phyloP scores from a whole-genome alignment of 2,329 filamentous ascomycete genomes.

The Phialophora chinensis region DNA sequence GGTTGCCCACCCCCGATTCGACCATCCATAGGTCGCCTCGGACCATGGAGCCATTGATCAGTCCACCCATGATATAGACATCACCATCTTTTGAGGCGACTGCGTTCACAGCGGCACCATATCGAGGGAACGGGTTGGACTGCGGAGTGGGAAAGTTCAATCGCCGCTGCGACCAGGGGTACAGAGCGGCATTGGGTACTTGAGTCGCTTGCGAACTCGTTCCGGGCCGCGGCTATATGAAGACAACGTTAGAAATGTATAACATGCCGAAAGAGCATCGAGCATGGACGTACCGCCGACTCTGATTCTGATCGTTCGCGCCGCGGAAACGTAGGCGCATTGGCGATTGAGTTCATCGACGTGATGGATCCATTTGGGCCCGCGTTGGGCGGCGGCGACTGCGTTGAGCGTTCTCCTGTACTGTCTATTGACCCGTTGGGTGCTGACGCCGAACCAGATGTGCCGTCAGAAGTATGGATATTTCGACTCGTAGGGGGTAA shows the following conservation, averaged over 20 bases:
- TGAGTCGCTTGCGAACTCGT: conserved; percentile 49
- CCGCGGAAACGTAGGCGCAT: conserved; percentile 44
- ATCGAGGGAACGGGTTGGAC: conserved; percentile 89
- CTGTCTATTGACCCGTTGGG: conserved; percentile 51
- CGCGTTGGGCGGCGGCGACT: conserved; percentile 34
- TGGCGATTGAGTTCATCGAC: conserved; percentile 32
- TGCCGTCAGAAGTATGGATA: conserved; percentile 62
- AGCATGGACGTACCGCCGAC: conserved; percentile 55
- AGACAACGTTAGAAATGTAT: conserved; percentile 11
- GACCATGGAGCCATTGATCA: conserved; percentile 93
- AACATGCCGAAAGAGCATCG: not conserved
- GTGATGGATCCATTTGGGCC: conserved; percentile 35
- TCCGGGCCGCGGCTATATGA: conserved; percentile 32
- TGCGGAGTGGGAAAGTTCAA: conserved; percentile 83
- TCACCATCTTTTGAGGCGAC: conserved; percentile 94
- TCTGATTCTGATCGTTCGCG: conserved; percentile 64
- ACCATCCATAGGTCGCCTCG: conserved; percentile 99
- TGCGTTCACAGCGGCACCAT: conserved; percentile 94
- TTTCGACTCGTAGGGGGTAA: conserved; percentile 63
- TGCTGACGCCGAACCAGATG: conserved; percentile 58
- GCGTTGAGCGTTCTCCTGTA: conserved; percentile 31
- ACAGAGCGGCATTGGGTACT: conserved; percentile 78
- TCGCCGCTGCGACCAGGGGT: conserved; percentile 92
- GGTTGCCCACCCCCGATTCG: conserved; percentile 78
- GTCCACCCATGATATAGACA: conserved; percentile 95